phyloP scores from a whole-genome alignment of 2,329 filamentous ascomycete species.

The Xenosphaeropsis pyriputrescens region DNA sequence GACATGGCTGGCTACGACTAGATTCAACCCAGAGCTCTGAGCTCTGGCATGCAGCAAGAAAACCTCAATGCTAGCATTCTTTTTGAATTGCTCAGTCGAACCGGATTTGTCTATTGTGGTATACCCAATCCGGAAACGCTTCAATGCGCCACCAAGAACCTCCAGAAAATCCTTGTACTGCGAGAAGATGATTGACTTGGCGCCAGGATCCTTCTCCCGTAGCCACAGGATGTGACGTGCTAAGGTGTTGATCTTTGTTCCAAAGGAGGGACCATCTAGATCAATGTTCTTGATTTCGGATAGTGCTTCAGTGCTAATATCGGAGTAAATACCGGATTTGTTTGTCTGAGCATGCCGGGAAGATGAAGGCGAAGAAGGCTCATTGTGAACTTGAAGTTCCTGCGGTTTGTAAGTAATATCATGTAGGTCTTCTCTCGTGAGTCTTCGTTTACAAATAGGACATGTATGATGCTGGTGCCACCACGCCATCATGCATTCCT shows the following conservation, averaged over 20 bases:
- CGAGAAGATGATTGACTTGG: slow-evolving; percentile 89
- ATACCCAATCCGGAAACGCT: slow-evolving; percentile 56
- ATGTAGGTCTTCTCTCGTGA: slow-evolving; percentile 58
- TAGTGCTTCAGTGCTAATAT: slow-evolving; percentile 57
- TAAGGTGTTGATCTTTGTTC: slow-evolving; percentile 79
- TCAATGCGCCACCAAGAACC: slow-evolving; percentile 57
- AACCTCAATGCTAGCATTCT: slow-evolving; percentile 59
- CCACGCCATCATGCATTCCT: slow-evolving; percentile 74
- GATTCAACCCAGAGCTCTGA: slow-evolving; percentile 76
- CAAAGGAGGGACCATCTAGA: slow-evolving; percentile 58
- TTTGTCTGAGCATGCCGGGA: slow-evolving; percentile 6
- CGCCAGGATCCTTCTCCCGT: slow-evolving; percentile 66
- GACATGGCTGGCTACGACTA: slow-evolving; percentile 86
- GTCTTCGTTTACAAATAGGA: slow-evolving; percentile 64
- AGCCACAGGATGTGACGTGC: slow-evolving; percentile 76
- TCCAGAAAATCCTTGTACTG: slow-evolving; percentile 74
- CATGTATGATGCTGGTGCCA: slow-evolving; percentile 61
- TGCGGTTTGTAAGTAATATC: slow-evolving; percentile 74
- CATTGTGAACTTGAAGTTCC: slow-evolving; percentile 53
- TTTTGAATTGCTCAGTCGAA: slow-evolving; percentile 64
- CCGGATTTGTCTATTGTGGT: slow-evolving; percentile 52
- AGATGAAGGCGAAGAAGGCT: slow-evolving; percentile 17
- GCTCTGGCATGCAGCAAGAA: slow-evolving; percentile 83
- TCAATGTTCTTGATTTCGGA: slow-evolving; percentile 73
- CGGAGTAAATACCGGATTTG: slow-evolving; percentile 54